Conservation (phyloP, 257 asterid genomes). For the Rhazya stricta region DNA sequence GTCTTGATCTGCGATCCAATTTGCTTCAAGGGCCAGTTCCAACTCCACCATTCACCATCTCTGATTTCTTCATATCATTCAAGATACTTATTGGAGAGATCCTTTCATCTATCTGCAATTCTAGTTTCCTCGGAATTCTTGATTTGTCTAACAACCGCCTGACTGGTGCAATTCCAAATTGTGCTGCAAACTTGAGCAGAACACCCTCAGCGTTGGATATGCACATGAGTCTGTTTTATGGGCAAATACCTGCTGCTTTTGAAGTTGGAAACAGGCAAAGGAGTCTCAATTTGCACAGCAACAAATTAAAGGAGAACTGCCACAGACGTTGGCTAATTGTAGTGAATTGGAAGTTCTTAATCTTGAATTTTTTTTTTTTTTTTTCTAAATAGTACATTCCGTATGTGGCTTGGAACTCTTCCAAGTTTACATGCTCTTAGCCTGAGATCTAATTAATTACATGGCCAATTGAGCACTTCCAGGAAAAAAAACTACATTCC, state of each 20-base stretch:
- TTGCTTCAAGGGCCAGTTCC: slow-evolving; percentile 13
- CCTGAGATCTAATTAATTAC: slow-evolving; percentile 9
- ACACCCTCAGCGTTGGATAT: slow-evolving; percentile 25
- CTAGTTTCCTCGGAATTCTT: slow-evolving; percentile 4
- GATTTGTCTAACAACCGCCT: slow-evolving; percentile 16
- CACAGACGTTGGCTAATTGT: slow-evolving; percentile 16
- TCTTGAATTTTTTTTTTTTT: slow-evolving; percentile 16
- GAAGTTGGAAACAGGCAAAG: background rate
- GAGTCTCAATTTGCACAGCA: slow-evolving; percentile 7
- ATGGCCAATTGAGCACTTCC: slow-evolving; percentile 8
- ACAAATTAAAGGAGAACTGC: slow-evolving; percentile 15
- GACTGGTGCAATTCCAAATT: slow-evolving; percentile 17
- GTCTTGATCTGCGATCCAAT: slow-evolving; percentile 13
- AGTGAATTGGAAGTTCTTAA: slow-evolving; percentile 13
- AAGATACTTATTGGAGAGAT: slow-evolving; percentile 18
- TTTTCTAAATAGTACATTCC: slow-evolving; percentile 25
- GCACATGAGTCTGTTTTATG: background rate
- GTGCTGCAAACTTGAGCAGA: slow-evolving; percentile 21
- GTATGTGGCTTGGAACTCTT: slow-evolving; percentile 15
- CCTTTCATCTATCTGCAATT: slow-evolving; percentile 9
- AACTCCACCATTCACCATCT: slow-evolving; percentile 1
- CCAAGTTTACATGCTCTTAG: too few relatives aligned
- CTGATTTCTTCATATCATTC: slow-evolving; percentile 9
- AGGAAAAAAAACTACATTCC: too few relatives aligned
- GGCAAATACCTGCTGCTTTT: slow-evolving; percentile 4